These are phyloP conservation scores for Myxozyma vanderwaltii DNA, from an alignment of 805 yeast species.

Conservation along the genomic window DNA sequence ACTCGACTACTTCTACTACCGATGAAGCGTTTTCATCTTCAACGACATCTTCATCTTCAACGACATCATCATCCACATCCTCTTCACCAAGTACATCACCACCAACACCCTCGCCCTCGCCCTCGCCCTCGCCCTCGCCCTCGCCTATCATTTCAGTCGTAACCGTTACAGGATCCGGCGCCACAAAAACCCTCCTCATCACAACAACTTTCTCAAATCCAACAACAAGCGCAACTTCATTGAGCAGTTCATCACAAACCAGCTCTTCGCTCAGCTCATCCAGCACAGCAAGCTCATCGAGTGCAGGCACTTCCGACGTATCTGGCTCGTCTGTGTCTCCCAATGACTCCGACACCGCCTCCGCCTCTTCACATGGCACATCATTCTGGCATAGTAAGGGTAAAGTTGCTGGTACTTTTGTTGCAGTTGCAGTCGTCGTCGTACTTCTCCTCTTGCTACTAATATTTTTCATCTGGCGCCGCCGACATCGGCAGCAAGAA, in stretches of 20 bases:
- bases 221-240: not conserved
- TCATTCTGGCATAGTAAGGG: conserved; percentile 70
- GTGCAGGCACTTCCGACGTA: not conserved
- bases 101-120: conserved; percentile 15
- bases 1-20: not conserved
- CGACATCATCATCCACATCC: not conserved
- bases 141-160: conserved; percentile 34
- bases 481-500: conserved; percentile 38
- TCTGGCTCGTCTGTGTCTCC: conserved; percentile 17
- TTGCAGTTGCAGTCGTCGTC: conserved; percentile 70
- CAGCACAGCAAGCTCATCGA: not conserved
- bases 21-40: not conserved
- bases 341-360: not conserved
- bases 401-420: conserved; percentile 83
- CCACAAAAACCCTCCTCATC: conserved; percentile 33
- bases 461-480: conserved; percentile 48
- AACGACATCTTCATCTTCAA: not conserved
- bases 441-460: conserved; percentile 50
- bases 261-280: not conserved
- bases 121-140: conserved; percentile 12
- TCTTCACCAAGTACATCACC: conserved; percentile 1
- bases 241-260: not conserved
- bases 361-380: conserved; percentile 21
- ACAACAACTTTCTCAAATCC: conserved; percentile 6
- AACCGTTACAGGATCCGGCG: conserved; percentile 37